phyloP scores from a whole-genome alignment of 1,284 basidiomycete species.

The Ceratobasidium sp. region DNA sequence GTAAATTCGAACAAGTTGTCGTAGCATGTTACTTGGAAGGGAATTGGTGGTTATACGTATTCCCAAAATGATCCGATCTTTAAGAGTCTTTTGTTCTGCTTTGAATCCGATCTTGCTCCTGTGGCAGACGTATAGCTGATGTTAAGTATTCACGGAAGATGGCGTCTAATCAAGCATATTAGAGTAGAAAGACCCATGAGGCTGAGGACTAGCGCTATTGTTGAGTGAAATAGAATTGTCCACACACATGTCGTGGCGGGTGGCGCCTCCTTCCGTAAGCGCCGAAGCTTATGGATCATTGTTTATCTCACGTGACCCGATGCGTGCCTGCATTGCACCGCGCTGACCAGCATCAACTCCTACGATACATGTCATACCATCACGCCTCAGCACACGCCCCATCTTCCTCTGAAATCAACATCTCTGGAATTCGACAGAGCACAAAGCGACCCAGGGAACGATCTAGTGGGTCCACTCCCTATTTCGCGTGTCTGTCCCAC shows the following conservation, averaged over 20 bases:
- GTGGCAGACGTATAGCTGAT: too few species aligned
- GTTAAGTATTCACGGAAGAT: too few species aligned
- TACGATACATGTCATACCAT: constrained; percentile 14
- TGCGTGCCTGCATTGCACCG: constrained; percentile 18
- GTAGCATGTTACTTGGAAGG: too few species aligned
- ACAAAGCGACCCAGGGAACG: constrained; percentile 38
- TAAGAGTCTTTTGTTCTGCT: too few species aligned
- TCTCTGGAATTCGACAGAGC: not conserved
- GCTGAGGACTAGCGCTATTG: too few species aligned
- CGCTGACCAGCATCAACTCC: not conserved
- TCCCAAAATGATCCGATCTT: too few species aligned
- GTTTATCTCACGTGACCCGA: constrained; percentile 32
- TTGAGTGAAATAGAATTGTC: too few species aligned
- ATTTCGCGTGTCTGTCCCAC: not conserved
- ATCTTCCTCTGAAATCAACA: not conserved
- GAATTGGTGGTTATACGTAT: too few species aligned
- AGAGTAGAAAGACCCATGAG: too few species aligned
- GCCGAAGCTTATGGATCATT: constrained; percentile 15
- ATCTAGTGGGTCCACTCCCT: constrained; percentile 12
- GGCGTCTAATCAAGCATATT: too few species aligned
- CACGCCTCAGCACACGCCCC: not conserved
- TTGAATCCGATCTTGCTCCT: too few species aligned
- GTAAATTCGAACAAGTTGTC: too few species aligned
- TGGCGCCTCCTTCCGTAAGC: not conserved
- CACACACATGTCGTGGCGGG: not conserved